phyloP scores from a whole-genome alignment of 805 yeast species.

The Komagataella pastoris region DNA sequence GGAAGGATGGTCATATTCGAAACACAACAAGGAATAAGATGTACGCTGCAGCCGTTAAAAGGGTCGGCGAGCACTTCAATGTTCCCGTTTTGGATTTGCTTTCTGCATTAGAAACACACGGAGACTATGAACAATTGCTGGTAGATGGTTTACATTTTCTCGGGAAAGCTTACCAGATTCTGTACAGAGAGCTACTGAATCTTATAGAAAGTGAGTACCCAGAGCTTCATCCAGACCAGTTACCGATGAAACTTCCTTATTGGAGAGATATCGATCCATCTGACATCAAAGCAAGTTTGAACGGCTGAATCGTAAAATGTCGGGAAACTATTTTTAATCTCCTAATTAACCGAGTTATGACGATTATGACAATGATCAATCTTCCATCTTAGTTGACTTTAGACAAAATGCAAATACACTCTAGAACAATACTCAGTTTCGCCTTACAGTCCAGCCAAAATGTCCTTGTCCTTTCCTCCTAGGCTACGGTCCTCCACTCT shows the following conservation, averaged over 20 bases:
- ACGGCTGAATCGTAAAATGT: not conserved
- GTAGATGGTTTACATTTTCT: conserved; percentile 34
- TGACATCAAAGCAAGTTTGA: not conserved
- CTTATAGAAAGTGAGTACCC: conserved; percentile 22
- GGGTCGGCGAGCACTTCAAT: conserved; percentile 27
- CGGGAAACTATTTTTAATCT: too few relatives aligned
- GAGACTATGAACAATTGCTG: conserved; percentile 18
- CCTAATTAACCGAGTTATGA: not conserved
- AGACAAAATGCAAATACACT: not conserved
- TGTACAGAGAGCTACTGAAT: conserved; percentile 19
- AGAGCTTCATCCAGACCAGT: conserved; percentile 11
- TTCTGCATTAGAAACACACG: conserved; percentile 22
- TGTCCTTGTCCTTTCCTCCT: not conserved
- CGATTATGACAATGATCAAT: not conserved
- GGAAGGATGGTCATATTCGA: conserved; percentile 27
- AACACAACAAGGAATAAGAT: conserved; percentile 26
- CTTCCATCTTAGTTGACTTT: not conserved
- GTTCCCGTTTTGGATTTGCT: conserved; percentile 51
- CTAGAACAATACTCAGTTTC: not conserved
- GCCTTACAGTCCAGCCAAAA: not conserved
- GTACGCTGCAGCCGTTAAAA: conserved; percentile 38
- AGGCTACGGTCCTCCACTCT: not conserved
- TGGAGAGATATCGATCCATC: conserved; percentile 8
- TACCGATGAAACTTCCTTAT: conserved; percentile 9
- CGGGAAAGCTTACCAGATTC: conserved; percentile 22